Percentiles rank a stretch among this genome's conserved stretches.
Evolutionary conservation across 495 filamentous ascomycete genomes (phyloP).

Genomic region (Aspergillus ostianus): DNA sequence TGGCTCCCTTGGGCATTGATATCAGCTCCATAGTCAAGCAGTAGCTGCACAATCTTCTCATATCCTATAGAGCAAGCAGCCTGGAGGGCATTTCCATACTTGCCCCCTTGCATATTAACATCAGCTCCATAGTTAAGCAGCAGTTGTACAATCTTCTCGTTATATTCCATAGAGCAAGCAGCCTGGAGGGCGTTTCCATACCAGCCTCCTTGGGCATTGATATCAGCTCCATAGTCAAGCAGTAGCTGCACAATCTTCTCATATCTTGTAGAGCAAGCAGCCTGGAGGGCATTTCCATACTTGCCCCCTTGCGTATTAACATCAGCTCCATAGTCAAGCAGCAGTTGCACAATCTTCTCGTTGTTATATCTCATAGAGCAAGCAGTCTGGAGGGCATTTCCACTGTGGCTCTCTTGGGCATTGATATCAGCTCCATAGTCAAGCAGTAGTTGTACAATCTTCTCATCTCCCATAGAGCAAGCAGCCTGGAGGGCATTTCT

Average conservation of each 20-base stretch:
- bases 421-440: not conserved
- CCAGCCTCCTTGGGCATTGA: no score
- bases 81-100: not conserved
- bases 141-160: not conserved
- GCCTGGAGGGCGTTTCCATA: slow-evolving; percentile 1
- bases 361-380: not conserved
- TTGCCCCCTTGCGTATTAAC: no score
- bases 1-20: no score
- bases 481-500: no score
- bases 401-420: not conserved
- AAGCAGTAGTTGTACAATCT: slow-evolving; percentile 11
- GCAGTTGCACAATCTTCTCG: slow-evolving; percentile 12
- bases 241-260: no score
- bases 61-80: not conserved
- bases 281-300: not conserved
- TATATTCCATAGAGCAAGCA: not conserved
- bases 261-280: no score
- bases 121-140: not conserved
- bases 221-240: no score
- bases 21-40: no score
- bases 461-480: not conserved
- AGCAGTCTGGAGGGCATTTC: no score
- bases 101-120: not conserved
- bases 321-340: not conserved
- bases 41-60: no score